Percentiles rank a stretch among this genome's conserved stretches.
Conservation (phyloP, 2,329 filamentous ascomycete genomes). For the Ciborinia camelliae region DNA sequence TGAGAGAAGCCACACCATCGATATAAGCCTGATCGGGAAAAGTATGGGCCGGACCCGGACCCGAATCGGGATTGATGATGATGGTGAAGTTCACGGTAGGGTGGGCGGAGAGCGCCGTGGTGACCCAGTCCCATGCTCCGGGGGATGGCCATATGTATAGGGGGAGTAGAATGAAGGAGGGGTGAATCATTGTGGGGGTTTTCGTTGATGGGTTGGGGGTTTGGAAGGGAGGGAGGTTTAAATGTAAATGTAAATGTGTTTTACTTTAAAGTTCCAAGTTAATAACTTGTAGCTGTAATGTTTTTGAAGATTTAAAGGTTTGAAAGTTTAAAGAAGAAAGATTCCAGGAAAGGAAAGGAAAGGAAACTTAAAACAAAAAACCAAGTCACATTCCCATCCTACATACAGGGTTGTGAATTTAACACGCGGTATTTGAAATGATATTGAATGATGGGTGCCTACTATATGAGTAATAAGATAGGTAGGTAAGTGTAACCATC, state of each 20-base stretch:
- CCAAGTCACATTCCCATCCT: no score
- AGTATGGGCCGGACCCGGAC: not conserved
- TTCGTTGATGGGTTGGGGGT: not conserved
- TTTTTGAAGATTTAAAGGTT: not conserved
- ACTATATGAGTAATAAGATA: no score
- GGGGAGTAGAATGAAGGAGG: conserved; percentile 3
- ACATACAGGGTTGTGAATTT: no score
- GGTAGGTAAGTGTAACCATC: no score
- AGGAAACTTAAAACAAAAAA: no score
- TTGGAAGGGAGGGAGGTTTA: no score
- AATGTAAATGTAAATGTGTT: no score
- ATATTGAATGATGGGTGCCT: no score
- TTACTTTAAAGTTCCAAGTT: no score
- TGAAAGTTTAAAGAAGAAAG: no score
- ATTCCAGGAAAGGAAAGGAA: no score
- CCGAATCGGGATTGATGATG: conserved; percentile 2
- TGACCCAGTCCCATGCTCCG: not conserved
- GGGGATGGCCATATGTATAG: not conserved
- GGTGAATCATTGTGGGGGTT: not conserved
- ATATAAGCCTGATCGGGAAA: not conserved
- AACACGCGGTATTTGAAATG: no score
- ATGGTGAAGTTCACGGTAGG: not conserved
- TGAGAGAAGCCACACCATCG: not conserved
- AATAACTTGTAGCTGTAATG: not conserved
- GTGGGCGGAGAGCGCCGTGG: not conserved